Conservation (phyloP, 2,329 filamentous ascomycete species). For the Aureobasidium sp. region DNA sequence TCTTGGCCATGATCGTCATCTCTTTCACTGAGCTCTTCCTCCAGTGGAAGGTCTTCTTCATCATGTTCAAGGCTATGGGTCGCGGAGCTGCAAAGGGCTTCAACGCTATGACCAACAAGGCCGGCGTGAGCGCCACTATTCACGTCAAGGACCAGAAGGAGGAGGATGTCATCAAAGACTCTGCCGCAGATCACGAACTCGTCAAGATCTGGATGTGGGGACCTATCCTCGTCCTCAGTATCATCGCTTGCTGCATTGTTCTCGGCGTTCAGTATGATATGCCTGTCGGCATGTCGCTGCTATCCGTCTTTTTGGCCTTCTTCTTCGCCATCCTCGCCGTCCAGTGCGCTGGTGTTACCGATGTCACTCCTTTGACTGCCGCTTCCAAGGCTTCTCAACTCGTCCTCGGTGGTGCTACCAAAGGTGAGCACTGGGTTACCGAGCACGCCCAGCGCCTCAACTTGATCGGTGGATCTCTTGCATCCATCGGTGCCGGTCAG, state of each 20-base stretch:
- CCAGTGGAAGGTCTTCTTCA: slow-evolving; percentile 40
- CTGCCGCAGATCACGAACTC: slow-evolving; percentile 39
- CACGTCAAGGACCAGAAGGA: slow-evolving; percentile 20
- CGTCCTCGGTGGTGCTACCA: slow-evolving; percentile 58
- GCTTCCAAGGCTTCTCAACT: slow-evolving; percentile 63
- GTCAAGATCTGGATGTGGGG: slow-evolving; percentile 50
- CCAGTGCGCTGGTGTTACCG: slow-evolving; percentile 48
- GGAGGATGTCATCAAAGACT: slow-evolving; percentile 44
- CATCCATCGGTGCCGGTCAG: slow-evolving; percentile 34
- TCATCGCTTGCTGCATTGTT: slow-evolving; percentile 46
- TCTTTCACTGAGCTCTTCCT: slow-evolving; percentile 36
- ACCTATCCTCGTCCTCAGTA: slow-evolving; percentile 39
- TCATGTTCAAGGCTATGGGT: slow-evolving; percentile 44
- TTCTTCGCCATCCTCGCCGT: slow-evolving; percentile 56
- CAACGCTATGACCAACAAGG: slow-evolving; percentile 26
- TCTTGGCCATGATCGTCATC: slow-evolving; percentile 44
- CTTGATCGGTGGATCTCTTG: slow-evolving; percentile 52
- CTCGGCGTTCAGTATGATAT: slow-evolving; percentile 50
- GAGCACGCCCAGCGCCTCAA: slow-evolving; percentile 56
- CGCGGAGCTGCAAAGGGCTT: slow-evolving; percentile 39
- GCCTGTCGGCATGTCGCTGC: slow-evolving; percentile 49
- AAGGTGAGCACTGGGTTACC: slow-evolving; percentile 44
- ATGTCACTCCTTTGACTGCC: slow-evolving; percentile 58
- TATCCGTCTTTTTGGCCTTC: slow-evolving; percentile 52
- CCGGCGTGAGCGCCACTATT: not conserved